Base-by-base conservation (phyloP, 306 rosid species). In the Lagenaria siceraria region DNA sequence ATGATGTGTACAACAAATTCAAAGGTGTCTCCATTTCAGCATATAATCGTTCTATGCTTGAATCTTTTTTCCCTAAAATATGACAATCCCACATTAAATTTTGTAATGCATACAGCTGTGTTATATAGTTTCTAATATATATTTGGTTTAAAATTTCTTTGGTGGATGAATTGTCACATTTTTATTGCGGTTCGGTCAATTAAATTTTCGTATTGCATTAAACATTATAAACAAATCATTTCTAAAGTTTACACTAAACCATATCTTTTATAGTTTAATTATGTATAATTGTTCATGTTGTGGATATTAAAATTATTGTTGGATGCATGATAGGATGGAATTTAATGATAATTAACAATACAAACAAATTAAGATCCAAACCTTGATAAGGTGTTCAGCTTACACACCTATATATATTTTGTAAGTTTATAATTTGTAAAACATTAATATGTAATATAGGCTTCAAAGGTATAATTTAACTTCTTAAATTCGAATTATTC, bases 81-180 rank as follows among this genome's bases (percentile, higher is more conserved):
- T 64, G 72, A 36, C 40, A 18, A 62, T 61, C 42, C 69, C 69
- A 62, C 69, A 15, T 62, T 29, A 62, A 62, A 62, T 62, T 62
- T 62, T 62, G 69, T 15, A 64, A 64, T 35, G 25, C 36, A 4
- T 18, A 64, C 7, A 64, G 15, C 48, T 64, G 14, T 64, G 24
- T 61, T 61, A n/a, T 8, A 17, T 11, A 22, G 38, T 31, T 56
- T 55, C 11, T 54, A 54, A 58, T 63, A 17, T 63, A 1, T 12
- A 9, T 38, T 66, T 66, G 6, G 51, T 38, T 7, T 63, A 9
- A 63, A n/a, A 1, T n/a, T 15, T 38, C 18, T n/a, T 66, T 38
- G 73, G 73, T 66, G 73, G 52, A 66, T 66, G 73, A 66, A 66
- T 36, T 66, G 73, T 66, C 73, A 38, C 51, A 10, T 38, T 36